Base-by-base conservation (phyloP, 208 protist species). In the Trypanosoma scelopori region DNA sequence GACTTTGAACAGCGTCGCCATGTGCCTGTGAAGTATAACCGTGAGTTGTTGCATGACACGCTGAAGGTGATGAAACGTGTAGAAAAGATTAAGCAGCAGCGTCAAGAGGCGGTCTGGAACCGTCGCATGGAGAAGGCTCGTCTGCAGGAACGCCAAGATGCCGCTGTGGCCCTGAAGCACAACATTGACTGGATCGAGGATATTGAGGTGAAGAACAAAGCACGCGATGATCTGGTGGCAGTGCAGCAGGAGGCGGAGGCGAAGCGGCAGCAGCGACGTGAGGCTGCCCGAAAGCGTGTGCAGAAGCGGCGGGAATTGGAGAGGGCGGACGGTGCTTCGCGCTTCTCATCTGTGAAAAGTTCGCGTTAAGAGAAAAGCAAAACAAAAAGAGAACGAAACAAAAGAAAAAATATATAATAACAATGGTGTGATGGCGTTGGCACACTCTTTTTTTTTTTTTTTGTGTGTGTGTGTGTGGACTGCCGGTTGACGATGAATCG, bases 1-100 rank as follows among this genome's bases (percentile, higher is more conserved):
- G 97, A 99, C 39, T 99, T 99, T 79, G 99, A 99, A 87, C 96
- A 97, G 78, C 84, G 91, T 37, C 87, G 98, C 25, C 98, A 99
- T 75, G 76, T 98, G 30, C 98, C 98, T 18, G 85, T 99, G 16
- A 98, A 98, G 85, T 99, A 99, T 84, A 98, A 99, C 84, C 92
- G 99, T 48, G 97, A 99, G 65, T 80, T 99, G 28, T 85, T 99
- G 62, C 63, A 78, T 47, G 87, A 85, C 62, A 99, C 98, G 1
- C 73, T 98, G 23, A 87, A 95, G 72, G 97, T 98, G 7, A 99
- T 99, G 93, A 98, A 98, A 79, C 86, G 91, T 28, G 89, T 99
- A n/a, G 79, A 98, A 61, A 85, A 97, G 74, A 98, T 99, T 71
- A 97, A 97, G 71, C 71, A 95, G 76, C 68, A 81, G 35, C 93